Evolutionary conservation across 1,139 yeast genomes (phyloP), one percentile per base, ranked within the genome.

Genomic region (Hyphopichia fennica): DNA sequence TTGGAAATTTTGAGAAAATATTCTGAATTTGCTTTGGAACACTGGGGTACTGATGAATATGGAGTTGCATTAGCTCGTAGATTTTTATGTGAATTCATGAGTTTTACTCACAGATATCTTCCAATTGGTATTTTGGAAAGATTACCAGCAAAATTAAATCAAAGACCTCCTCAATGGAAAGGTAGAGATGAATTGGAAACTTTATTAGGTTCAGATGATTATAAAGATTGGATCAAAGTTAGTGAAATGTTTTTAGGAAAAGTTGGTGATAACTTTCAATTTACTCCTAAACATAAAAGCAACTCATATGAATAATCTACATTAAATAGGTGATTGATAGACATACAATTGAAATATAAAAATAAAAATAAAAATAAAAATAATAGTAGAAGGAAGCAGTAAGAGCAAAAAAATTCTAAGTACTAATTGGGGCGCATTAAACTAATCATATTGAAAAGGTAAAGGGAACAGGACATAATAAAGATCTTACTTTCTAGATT

Each of bases 11-110:
- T 91, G 53, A 72, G 73, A 48, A 76, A 75, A 41, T 93, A 83
- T 59, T 81, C 95, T 13, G 69, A 82, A 44, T 87, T 71, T 60
- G 98, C 99, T 0, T 73, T 93, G 51, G 91, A 90, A 54, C 99
- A 95, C 65, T 95, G 99, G 98, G 99, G 99, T 2, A 78, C 96
- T 0, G 99, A 93, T 58, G 96, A 89, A 55, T 91, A 85, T 62
- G 99, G 99, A 34, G 79, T 93, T 45, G 86, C 88, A 44, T 81
- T 81, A 51, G 85, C 96, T 8, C 82, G 99, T 63, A 75, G 99
- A 54, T 95, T 82, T 64, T 72, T 93, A 77, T 91, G 98, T 68
- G 99, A 93, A 64, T 93, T 90, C 64, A 72, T 95, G 60, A 86
- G 96, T 43, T 93, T 93, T 64, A 88, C 96, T 51, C 96, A 93